Conservation (phyloP, 1,284 basidiomycete species). For the Irpex sp. region DNA sequence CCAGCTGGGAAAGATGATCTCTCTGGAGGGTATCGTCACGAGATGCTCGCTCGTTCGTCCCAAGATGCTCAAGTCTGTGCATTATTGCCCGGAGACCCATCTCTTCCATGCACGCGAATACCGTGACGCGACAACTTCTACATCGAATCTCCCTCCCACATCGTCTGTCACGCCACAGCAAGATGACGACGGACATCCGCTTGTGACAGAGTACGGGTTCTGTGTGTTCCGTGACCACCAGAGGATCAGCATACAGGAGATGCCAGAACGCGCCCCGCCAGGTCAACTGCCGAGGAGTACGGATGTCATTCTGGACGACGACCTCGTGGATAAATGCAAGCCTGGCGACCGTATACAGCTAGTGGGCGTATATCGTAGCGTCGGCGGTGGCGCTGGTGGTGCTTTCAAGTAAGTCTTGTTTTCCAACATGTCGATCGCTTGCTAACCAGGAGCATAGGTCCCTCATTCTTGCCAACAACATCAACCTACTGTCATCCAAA, state of each 20-base stretch:
- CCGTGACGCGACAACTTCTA: slow-evolving; percentile 88
- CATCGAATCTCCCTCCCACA: slow-evolving; percentile 83
- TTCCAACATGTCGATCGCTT: background rate
- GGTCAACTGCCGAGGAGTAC: slow-evolving; percentile 95
- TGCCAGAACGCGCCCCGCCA: slow-evolving; percentile 97
- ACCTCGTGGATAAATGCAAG: slow-evolving; percentile 96
- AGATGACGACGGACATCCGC: slow-evolving; percentile 84
- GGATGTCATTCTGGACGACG: slow-evolving; percentile 95
- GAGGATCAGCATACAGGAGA: slow-evolving; percentile 97
- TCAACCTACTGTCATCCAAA: slow-evolving; percentile 96
- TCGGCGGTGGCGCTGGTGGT: slow-evolving; percentile 87
- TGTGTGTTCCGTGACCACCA: slow-evolving; percentile 96
- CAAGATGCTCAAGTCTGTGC: slow-evolving; percentile 96
- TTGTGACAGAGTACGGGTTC: slow-evolving; percentile 93
- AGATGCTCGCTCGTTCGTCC: slow-evolving; percentile 97
- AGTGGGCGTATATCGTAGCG: slow-evolving; percentile 92
- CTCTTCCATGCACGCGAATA: slow-evolving; percentile 90
- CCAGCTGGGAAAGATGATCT: slow-evolving; percentile 95
- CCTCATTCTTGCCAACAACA: slow-evolving; percentile 92
- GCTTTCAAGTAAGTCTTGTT: slow-evolving; percentile 79
- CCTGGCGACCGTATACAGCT: slow-evolving; percentile 97
- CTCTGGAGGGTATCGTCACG: slow-evolving; percentile 97
- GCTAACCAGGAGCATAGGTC: slow-evolving; percentile 51
- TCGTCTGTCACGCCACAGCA: slow-evolving; percentile 89
- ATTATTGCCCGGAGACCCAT: slow-evolving; percentile 87